Evolutionary conservation across 2,329 filamentous ascomycete species (phyloP).

Genomic region (Periconia sp.): DNA sequence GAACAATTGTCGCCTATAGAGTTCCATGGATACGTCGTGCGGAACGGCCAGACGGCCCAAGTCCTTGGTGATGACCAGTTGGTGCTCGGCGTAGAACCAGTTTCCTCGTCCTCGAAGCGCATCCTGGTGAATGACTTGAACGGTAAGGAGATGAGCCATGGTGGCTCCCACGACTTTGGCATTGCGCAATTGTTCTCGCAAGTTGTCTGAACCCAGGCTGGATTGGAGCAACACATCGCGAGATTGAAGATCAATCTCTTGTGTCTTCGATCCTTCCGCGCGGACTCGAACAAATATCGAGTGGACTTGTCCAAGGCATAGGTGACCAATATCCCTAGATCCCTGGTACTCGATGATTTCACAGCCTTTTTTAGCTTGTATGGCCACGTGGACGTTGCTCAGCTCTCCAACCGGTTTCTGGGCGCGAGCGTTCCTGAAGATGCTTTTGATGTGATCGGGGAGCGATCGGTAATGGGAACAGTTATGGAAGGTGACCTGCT

Average conservation of each 20-base stretch:
- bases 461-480: slow-evolving; percentile 30
- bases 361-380: slow-evolving; percentile 31
- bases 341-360: slow-evolving; percentile 27
- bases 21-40: slow-evolving; percentile 19
- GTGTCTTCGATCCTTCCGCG: slow-evolving; percentile 19
- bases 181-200: slow-evolving; percentile 28
- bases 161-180: slow-evolving; percentile 20
- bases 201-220: slow-evolving; percentile 23
- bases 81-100: slow-evolving; percentile 35
- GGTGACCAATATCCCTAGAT: slow-evolving; percentile 17
- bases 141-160: slow-evolving; percentile 31
- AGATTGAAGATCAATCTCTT: slow-evolving; percentile 21
- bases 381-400: slow-evolving; percentile 24
- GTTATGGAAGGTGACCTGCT: slow-evolving; percentile 33
- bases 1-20: slow-evolving; percentile 33
- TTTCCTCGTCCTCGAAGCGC: slow-evolving; percentile 20
- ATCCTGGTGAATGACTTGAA: slow-evolving; percentile 30
- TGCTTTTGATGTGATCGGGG: slow-evolving; percentile 26
- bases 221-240: slow-evolving; percentile 29
- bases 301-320: slow-evolving; percentile 36
- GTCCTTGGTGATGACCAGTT: slow-evolving; percentile 25
- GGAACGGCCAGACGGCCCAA: slow-evolving; percentile 27
- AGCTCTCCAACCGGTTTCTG: slow-evolving; percentile 28
- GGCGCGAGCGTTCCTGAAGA: slow-evolving; percentile 33
- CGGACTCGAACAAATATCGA: slow-evolving; percentile 27